Evolutionary conservation across 148 eudicot species (phyloP).

Genomic region (Vaccinium corymbosum): DNA sequence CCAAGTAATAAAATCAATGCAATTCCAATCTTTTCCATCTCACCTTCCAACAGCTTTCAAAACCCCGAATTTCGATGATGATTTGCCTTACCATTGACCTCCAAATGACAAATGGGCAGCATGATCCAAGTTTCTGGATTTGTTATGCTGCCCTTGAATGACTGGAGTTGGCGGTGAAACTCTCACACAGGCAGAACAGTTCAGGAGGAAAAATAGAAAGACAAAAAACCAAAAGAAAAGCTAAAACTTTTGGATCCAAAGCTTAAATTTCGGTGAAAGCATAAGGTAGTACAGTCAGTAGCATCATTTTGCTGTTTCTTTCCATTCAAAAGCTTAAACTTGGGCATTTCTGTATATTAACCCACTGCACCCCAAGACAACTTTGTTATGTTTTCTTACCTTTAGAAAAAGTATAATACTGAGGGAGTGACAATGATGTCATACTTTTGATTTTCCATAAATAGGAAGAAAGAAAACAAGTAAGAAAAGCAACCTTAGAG

Average conservation of each 20-base stretch:
- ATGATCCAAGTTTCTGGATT: not conserved
- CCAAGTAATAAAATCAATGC: not conserved
- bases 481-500: not conserved
- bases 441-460: not conserved
- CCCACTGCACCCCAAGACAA: not conserved
- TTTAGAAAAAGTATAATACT: not conserved
- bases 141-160: not conserved
- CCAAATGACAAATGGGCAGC: not conserved
- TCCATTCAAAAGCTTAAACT: not conserved
- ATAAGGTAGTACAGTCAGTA: not conserved
- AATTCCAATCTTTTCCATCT: not conserved
- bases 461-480: not conserved
- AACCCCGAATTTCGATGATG: not conserved
- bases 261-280: not conserved
- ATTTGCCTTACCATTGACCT: constrained; percentile 3
- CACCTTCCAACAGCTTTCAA: not conserved
- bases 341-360: not conserved
- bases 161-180: not conserved
- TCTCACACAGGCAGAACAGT: not conserved
- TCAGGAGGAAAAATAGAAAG: not conserved
- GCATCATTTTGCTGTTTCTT: not conserved
- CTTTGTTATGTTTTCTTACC: not conserved
- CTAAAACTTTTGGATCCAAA: not conserved
- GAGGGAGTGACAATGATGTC: not conserved
- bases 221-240: not conserved